These are phyloP conservation scores for Stagonosporopsis vannaccii DNA, from an alignment of 2,329 filamentous ascomycete genomes.

Conservation along the genomic window DNA sequence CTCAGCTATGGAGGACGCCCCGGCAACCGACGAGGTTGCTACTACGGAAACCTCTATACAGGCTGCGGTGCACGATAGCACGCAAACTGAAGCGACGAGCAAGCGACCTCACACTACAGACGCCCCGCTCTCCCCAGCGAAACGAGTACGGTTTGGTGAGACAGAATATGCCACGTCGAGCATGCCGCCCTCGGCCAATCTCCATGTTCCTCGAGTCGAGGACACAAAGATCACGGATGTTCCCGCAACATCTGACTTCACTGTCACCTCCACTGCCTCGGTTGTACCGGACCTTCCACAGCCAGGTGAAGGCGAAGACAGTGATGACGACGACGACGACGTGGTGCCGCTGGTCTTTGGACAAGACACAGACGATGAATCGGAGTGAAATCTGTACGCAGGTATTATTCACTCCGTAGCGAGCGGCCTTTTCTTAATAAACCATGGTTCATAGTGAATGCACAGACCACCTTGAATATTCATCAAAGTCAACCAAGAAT, in stretches of 20 bases:
- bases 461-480: not conserved
- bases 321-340: constrained; percentile 39
- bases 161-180: constrained; percentile 13
- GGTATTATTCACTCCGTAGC: not conserved
- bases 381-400: constrained; percentile 23
- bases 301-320: constrained; percentile 23
- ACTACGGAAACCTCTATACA: too few relatives aligned
- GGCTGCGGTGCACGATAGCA: not conserved
- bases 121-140: constrained; percentile 35
- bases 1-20: constrained; percentile 25
- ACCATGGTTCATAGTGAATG: constrained; percentile 5
- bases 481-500: not conserved
- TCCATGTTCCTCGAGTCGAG: not conserved
- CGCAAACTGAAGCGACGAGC: constrained; percentile 12
- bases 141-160: constrained; percentile 34
- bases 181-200: constrained; percentile 10
- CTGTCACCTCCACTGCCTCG: constrained; percentile 26
- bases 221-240: not conserved
- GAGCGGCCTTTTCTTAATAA: not conserved
- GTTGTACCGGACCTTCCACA: constrained; percentile 24
- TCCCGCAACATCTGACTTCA: constrained; percentile 25
- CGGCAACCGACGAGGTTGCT: not conserved
- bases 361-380: constrained; percentile 48
- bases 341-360: constrained; percentile 44
- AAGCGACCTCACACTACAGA: constrained; percentile 38